Evolutionary conservation across 1,139 yeast genomes (phyloP).

Genomic region (Diutina sp.): DNA sequence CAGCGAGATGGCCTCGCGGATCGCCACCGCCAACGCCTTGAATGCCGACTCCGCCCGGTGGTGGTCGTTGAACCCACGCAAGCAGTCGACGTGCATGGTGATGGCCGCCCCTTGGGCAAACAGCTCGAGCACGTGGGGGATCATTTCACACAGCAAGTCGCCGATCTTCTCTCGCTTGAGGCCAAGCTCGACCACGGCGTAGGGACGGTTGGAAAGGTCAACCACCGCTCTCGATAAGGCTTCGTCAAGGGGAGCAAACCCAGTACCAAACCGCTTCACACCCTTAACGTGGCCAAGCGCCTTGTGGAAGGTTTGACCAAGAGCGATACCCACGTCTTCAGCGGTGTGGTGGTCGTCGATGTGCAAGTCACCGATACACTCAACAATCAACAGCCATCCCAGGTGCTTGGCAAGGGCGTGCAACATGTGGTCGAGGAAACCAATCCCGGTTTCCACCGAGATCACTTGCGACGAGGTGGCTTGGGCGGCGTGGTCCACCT

Average conservation of each 20-base stretch:
- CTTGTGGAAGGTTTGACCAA: conserved; percentile 79
- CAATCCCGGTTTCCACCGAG: conserved; percentile 79
- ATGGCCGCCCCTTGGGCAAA: conserved; percentile 88
- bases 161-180: conserved; percentile 89
- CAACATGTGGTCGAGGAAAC: conserved; percentile 93
- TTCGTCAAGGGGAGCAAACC: conserved; percentile 93
- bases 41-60: conserved; percentile 94
- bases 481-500: conserved; percentile 48
- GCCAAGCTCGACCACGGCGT: conserved; percentile 80
- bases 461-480: conserved; percentile 47
- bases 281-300: conserved; percentile 88
- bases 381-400: conserved; percentile 88
- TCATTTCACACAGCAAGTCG: conserved; percentile 87
- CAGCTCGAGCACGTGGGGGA: conserved; percentile 88
- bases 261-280: conserved; percentile 86
- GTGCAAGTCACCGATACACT: conserved; percentile 87
- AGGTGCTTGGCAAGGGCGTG: conserved; percentile 94
- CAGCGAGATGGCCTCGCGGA: conserved; percentile 70
- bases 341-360: conserved; percentile 97
- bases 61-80: conserved; percentile 90
- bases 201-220: conserved; percentile 87
- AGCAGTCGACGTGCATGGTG: conserved; percentile 87
- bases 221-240: conserved; percentile 91
- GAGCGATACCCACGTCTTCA: conserved; percentile 88
- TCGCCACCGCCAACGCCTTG: conserved; percentile 88